These are phyloP conservation scores for Coniferiporia sulphurascens DNA, from an alignment of 1,284 basidiomycete species.

Conservation along the genomic window DNA sequence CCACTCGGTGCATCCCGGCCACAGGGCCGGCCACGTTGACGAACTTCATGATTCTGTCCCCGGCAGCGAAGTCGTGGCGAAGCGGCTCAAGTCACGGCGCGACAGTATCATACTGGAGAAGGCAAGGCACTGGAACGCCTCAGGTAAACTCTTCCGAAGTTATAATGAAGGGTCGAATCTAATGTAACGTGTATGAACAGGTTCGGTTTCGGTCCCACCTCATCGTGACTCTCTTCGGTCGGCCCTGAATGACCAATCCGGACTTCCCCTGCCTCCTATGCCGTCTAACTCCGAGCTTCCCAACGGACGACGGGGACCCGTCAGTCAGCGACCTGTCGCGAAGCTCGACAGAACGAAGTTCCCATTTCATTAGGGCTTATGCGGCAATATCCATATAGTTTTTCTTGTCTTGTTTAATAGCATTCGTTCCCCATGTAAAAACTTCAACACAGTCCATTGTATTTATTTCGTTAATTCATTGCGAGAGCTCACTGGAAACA, in stretches of 20 bases:
- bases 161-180: too few species aligned
- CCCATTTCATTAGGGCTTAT: conserved; percentile 27
- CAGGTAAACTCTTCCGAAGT: conserved; percentile 4
- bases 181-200: background rate
- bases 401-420: background rate
- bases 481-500: too few species aligned
- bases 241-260: conserved; percentile 27
- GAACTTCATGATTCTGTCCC: background rate
- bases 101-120: conserved; percentile 50
- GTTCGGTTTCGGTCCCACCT: conserved; percentile 1
- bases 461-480: too few species aligned
- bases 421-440: background rate
- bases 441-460: too few species aligned
- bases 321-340: conserved; percentile 23
- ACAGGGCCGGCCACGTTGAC: conserved; percentile 11
- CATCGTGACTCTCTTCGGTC: conserved; percentile 22
- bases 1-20: background rate
- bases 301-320: conserved; percentile 16
- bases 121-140: conserved; percentile 35
- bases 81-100: conserved; percentile 23
- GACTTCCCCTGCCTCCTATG: conserved; percentile 39
- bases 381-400: background rate
- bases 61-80: conserved; percentile 2
- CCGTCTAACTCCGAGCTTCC: conserved; percentile 31
- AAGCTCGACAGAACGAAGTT: conserved; percentile 37